phyloP scores from a whole-genome alignment of 192 early-diverging fungal species.

The Backusella sp. region DNA sequence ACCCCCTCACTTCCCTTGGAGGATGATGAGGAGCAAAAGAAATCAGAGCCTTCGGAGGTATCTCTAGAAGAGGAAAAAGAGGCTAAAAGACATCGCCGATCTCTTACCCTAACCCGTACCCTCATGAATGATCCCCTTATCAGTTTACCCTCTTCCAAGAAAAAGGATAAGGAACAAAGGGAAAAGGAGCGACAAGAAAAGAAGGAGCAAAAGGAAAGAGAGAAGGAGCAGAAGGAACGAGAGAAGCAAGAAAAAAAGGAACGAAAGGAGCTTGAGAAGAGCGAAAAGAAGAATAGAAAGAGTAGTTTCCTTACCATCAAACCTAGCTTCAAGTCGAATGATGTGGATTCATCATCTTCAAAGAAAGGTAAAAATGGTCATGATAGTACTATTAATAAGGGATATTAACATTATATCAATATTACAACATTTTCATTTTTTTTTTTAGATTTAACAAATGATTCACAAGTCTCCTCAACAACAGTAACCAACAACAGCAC shows the following conservation, averaged over 20 bases:
- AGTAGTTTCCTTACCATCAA: background rate
- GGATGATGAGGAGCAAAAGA: background rate
- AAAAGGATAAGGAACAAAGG: conserved; percentile 7
- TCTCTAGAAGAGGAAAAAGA: background rate
- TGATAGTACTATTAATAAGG: too few species aligned
- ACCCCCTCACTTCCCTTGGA: background rate
- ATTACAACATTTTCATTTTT: background rate
- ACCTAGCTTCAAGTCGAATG: background rate
- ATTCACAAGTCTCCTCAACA: background rate
- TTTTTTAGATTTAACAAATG: background rate
- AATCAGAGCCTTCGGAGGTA: background rate
- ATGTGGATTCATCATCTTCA: background rate
- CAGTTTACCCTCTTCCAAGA: background rate
- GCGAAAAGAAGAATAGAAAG: background rate
- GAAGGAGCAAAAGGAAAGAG: background rate
- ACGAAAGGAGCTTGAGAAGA: background rate
- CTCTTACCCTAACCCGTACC: background rate
- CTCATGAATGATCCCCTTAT: conserved; percentile 11
- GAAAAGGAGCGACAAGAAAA: background rate
- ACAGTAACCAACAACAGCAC: background rate
- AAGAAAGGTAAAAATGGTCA: background rate
- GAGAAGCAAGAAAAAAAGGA: background rate
- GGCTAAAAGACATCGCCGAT: background rate
- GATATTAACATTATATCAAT: too few species aligned
- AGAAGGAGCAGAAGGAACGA: background rate